A percentile compares a stretch with the other conserved stretches of the same genome.
phyloP scores from a whole-genome alignment of 73 alveolate species.

The Paramecium bursaria region DNA sequence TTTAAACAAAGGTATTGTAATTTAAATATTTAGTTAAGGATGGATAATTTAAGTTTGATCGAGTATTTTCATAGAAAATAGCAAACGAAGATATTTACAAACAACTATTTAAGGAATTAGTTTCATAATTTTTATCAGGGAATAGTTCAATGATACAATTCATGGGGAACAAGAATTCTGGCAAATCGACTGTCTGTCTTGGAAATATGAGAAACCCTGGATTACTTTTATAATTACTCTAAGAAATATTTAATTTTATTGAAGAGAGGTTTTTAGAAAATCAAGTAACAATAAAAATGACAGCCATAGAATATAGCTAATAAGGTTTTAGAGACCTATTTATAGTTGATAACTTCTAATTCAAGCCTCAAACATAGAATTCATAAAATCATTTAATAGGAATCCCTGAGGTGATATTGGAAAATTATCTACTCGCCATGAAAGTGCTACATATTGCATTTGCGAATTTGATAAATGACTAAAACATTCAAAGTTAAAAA shows the following conservation, averaged over 20 bases:
- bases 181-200: conserved; percentile 23
- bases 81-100: conserved; percentile 42
- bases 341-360: neutral
- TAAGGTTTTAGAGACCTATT: conserved; percentile 38
- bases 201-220: conserved; percentile 62
- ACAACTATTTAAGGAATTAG: conserved; percentile 16
- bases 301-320: conserved; percentile 18
- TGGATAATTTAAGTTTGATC: neutral
- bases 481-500: conserved; percentile 31
- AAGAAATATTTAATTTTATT: conserved; percentile 52
- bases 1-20: no score
- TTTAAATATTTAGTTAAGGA: no score
- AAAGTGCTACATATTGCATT: conserved; percentile 15
- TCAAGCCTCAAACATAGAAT: neutral
- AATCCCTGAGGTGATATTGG: conserved; percentile 32
- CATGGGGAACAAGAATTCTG: conserved; percentile 23
- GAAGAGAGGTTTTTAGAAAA: conserved; percentile 53
- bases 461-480: conserved; percentile 25
- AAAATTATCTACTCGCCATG: conserved; percentile 43
- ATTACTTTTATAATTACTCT: neutral
- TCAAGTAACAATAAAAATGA: conserved; percentile 31
- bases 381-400: conserved; percentile 11
- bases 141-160: conserved; percentile 31
- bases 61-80: conserved; percentile 21
- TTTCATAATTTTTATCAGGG: conserved; percentile 46